A percentile compares a stretch with the other conserved stretches of the same genome.
phyloP scores from a whole-genome alignment of 1,284 basidiomycete species.

The Mycosarcoma mackinlayi region DNA sequence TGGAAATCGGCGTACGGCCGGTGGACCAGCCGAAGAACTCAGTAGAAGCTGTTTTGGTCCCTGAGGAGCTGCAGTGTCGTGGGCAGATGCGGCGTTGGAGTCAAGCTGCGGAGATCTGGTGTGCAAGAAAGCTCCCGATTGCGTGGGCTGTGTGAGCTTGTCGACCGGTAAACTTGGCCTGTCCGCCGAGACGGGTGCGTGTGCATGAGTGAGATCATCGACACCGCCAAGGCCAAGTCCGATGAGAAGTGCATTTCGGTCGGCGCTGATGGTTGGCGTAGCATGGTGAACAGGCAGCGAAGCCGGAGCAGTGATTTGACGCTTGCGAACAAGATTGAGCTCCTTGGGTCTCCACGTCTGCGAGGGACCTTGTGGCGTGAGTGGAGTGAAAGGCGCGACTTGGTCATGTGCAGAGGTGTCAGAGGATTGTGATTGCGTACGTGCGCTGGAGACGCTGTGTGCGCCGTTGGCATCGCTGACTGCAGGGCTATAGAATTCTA shows the following conservation, averaged over 20 bases:
- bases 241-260: slow-evolving; percentile 33
- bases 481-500: slow-evolving; percentile 43
- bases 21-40: slow-evolving; percentile 35
- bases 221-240: slow-evolving; percentile 29
- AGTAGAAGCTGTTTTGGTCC: slow-evolving; percentile 42
- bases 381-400: slow-evolving; percentile 33
- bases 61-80: slow-evolving; percentile 2
- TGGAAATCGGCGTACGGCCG: slow-evolving; percentile 23
- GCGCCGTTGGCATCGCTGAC: slow-evolving; percentile 48
- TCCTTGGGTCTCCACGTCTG: slow-evolving; percentile 50
- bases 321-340: slow-evolving; percentile 43
- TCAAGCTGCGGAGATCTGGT: slow-evolving; percentile 23
- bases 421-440: slow-evolving; percentile 38
- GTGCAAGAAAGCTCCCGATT: slow-evolving; percentile 2
- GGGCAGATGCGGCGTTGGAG: not conserved
- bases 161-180: slow-evolving; percentile 6
- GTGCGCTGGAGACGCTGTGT: slow-evolving; percentile 37
- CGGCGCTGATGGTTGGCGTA: slow-evolving; percentile 15
- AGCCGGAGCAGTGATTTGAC: slow-evolving; percentile 8
- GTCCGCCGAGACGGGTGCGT: no score
- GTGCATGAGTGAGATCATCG: slow-evolving; percentile 5
- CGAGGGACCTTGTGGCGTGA: slow-evolving; percentile 30
- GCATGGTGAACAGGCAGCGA: slow-evolving; percentile 23
- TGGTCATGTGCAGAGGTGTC: slow-evolving; percentile 31
- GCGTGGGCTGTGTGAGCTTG: slow-evolving; percentile 10